Evolutionary conservation across 2,329 filamentous ascomycete species (phyloP).

Genomic region (Pseudogymnoascus verrucosus): DNA sequence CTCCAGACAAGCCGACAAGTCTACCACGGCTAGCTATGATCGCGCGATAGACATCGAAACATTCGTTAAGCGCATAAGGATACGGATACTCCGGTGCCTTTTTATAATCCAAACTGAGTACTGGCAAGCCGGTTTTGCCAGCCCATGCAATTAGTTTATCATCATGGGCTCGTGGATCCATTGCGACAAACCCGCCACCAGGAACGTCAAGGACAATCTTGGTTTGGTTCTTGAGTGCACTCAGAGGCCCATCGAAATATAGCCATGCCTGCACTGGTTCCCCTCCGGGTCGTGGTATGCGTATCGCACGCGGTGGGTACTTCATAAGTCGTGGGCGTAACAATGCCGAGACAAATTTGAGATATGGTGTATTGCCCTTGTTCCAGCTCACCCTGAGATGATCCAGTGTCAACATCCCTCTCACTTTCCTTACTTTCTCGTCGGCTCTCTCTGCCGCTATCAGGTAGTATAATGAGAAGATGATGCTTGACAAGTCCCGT

Average conservation of each 20-base stretch:
- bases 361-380: conserved; percentile 82
- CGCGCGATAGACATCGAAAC: conserved; percentile 75
- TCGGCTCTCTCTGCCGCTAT: conserved; percentile 90
- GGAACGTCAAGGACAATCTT: conserved; percentile 83
- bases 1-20: conserved; percentile 67
- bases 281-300: conserved; percentile 70
- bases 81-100: conserved; percentile 82
- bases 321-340: conserved; percentile 71
- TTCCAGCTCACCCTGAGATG: conserved; percentile 93
- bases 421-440: conserved; percentile 89
- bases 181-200: conserved; percentile 91
- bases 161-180: conserved; percentile 90
- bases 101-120: conserved; percentile 84
- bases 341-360: conserved; percentile 63
- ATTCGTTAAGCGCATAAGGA: conserved; percentile 78
- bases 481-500: conserved; percentile 70
- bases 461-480: conserved; percentile 86
- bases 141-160: conserved; percentile 93
- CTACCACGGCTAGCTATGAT: conserved; percentile 64
- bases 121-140: conserved; percentile 75
- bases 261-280: conserved; percentile 82
- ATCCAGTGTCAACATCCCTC: conserved; percentile 79
- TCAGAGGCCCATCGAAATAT: conserved; percentile 84
- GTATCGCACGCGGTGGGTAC: conserved; percentile 73
- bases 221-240: conserved; percentile 66